Percentiles rank a stretch among this genome's conserved stretches.
Evolutionary conservation across 805 yeast genomes (phyloP).

Genomic region (Naumovozyma castellii): DNA sequence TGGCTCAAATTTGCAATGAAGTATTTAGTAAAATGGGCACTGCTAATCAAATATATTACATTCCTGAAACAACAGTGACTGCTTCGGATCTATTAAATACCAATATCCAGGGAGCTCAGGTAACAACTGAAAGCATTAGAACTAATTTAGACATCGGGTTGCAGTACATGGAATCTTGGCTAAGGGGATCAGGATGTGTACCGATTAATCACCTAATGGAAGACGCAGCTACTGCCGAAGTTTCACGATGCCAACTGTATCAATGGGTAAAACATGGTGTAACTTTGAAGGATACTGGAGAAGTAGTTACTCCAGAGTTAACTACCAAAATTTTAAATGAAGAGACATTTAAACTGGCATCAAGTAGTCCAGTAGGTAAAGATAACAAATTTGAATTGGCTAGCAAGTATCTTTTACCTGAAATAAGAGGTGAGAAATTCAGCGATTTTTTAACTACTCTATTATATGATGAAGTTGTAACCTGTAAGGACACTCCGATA

Average conservation of each 20-base stretch:
- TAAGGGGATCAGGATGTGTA: slow-evolving; percentile 74
- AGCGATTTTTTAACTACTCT: slow-evolving; percentile 71
- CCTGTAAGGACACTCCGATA: slow-evolving; percentile 4
- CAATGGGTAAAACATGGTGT: slow-evolving; percentile 77
- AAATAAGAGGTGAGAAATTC: slow-evolving; percentile 60
- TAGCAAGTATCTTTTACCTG: slow-evolving; percentile 61
- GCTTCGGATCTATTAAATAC: slow-evolving; percentile 57
- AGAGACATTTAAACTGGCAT: slow-evolving; percentile 45
- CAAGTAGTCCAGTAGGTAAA: slow-evolving; percentile 32
- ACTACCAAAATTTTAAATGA: slow-evolving; percentile 49
- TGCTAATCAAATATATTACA: slow-evolving; percentile 57
- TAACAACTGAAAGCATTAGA: slow-evolving; percentile 62
- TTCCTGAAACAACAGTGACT: slow-evolving; percentile 40
- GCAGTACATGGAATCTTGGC: slow-evolving; percentile 79
- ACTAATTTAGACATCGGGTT: slow-evolving; percentile 68
- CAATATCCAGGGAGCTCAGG: slow-evolving; percentile 48
- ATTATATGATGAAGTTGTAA: slow-evolving; percentile 53
- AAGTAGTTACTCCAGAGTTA: slow-evolving; percentile 48
- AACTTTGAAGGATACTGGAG: slow-evolving; percentile 47
- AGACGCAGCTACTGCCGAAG: slow-evolving; percentile 87
- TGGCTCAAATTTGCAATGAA: slow-evolving; percentile 61
- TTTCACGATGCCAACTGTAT: slow-evolving; percentile 70
- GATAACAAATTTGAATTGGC: slow-evolving; percentile 63
- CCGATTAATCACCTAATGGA: slow-evolving; percentile 82
- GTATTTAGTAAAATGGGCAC: slow-evolving; percentile 76